These are phyloP conservation scores for Coix lacrymajobi DNA, from an alignment of 176 grass and related monocot species.

Conservation along the genomic window DNA sequence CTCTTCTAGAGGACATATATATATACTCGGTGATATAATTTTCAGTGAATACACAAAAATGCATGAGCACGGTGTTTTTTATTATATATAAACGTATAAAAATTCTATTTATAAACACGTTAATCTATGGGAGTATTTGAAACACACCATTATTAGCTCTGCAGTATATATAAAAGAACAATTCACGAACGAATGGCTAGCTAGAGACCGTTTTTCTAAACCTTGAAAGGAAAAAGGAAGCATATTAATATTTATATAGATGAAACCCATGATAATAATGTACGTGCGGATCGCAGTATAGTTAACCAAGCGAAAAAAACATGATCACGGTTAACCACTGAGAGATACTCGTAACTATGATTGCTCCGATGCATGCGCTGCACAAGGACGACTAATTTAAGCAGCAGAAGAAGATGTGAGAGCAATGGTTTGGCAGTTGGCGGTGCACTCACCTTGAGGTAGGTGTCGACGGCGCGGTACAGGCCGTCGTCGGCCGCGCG, in stretches of 20 bases:
- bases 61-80: too few relatives aligned
- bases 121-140: not conserved
- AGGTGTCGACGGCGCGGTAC: conserved; percentile 93
- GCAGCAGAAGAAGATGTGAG: not conserved
- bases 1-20: not conserved
- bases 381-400: not conserved
- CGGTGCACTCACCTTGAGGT: conserved; percentile 64
- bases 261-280: not conserved
- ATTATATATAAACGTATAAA: too few relatives aligned
- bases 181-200: not conserved
- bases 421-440: too few relatives aligned
- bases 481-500: conserved; percentile 65
- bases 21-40: not conserved
- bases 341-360: not conserved
- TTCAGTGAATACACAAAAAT: too few relatives aligned
- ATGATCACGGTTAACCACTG: not conserved
- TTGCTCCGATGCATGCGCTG: not conserved
- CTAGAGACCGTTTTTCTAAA: not conserved
- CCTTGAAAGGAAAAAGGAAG: too few relatives aligned
- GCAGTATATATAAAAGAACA: not conserved
- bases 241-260: not conserved
- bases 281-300: conserved; percentile 16
- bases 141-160: not conserved
- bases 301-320: not conserved
- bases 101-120: too few relatives aligned